phyloP scores from a whole-genome alignment of 345 rosid genomes.

The Anastatica hierochuntica region DNA sequence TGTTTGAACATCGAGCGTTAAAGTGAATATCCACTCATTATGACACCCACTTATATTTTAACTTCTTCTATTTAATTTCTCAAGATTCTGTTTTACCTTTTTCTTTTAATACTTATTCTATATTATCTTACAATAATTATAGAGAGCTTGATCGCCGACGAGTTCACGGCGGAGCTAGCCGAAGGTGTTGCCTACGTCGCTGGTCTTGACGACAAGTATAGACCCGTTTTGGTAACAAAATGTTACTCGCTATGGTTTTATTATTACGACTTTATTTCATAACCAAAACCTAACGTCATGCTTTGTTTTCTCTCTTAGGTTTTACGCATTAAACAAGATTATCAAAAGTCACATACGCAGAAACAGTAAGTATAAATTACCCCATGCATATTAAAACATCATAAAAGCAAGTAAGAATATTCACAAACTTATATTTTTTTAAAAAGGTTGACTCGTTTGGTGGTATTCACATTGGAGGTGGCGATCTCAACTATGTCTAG shows the following conservation, averaged over 20 bases:
- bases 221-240: constrained; percentile 77
- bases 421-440: background rate
- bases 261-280: background rate
- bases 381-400: background rate
- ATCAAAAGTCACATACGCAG: constrained; percentile 70
- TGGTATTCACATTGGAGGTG: constrained; percentile 87
- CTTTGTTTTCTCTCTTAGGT: constrained; percentile 38
- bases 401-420: background rate
- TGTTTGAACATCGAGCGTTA: constrained; percentile 35
- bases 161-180: constrained; percentile 83
- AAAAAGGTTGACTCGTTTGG: constrained; percentile 66
- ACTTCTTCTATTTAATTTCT: constrained; percentile 17
- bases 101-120: background rate
- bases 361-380: constrained; percentile 48
- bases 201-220: constrained; percentile 83
- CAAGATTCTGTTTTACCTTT: constrained; percentile 19
- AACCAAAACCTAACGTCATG: background rate
- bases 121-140: background rate
- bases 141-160: constrained; percentile 93
- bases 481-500: constrained; percentile 79
- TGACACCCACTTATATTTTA: constrained; percentile 24
- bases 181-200: constrained; percentile 89
- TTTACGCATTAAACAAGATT: constrained; percentile 87
- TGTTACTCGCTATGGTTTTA: background rate
- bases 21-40: constrained; percentile 32